phyloP scores from a whole-genome alignment of 768 basidiomycete species.

The Collybia mongolica region DNA sequence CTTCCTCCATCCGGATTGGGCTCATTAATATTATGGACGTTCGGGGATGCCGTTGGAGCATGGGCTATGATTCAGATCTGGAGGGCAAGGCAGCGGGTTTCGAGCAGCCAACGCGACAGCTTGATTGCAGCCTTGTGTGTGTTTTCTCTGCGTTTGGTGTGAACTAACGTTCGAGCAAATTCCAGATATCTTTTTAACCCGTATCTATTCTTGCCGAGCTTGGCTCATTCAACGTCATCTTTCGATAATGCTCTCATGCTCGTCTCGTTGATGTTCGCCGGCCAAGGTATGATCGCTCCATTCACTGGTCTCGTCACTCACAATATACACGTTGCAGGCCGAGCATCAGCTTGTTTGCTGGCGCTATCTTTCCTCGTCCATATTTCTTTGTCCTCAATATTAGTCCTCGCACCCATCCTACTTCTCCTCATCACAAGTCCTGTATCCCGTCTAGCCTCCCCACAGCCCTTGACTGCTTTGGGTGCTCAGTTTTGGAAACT shows the following conservation, averaged over 20 bases:
- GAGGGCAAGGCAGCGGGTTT: constrained; percentile 56
- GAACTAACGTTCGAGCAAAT: not conserved
- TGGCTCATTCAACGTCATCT: constrained; percentile 80
- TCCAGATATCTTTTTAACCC: constrained; percentile 87
- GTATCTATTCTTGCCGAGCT: constrained; percentile 75
- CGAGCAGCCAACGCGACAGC: constrained; percentile 48
- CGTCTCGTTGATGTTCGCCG: constrained; percentile 66
- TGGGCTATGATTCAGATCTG: constrained; percentile 69
- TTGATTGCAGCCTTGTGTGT: constrained; percentile 69
- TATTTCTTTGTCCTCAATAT: constrained; percentile 65
- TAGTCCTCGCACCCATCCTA: constrained; percentile 66
- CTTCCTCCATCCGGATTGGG: constrained; percentile 50
- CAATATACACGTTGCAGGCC: constrained; percentile 43
- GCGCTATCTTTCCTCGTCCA: constrained; percentile 71
- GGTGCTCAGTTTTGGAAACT: constrained; percentile 24
- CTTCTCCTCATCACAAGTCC: constrained; percentile 64
- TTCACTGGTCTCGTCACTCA: not conserved
- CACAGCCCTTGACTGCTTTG: constrained; percentile 36
- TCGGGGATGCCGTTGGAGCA: constrained; percentile 65
- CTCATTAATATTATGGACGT: constrained; percentile 66
- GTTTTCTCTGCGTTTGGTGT: not conserved
- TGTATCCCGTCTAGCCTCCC: constrained; percentile 67
- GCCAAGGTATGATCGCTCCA: constrained; percentile 47
- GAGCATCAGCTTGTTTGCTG: constrained; percentile 55
- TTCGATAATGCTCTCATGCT: constrained; percentile 78